Base-by-base conservation (phyloP, 208 protist species). In the Phytomonas sp. region DNA sequence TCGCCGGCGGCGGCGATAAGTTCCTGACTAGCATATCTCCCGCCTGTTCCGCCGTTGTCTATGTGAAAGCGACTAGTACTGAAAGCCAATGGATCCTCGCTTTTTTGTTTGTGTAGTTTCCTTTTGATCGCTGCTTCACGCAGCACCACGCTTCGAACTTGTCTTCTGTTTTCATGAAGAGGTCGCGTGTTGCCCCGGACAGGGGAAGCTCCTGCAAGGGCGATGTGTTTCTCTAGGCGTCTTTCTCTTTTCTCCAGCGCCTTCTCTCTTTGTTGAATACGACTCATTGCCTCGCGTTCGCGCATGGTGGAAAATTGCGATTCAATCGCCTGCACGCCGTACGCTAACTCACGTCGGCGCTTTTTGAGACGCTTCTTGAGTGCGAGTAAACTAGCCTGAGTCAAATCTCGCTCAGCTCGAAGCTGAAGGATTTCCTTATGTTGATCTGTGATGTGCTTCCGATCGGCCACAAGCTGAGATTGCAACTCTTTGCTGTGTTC, bases 301-400 rank as follows among this genome's bases (percentile, higher is more conserved):
- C 79, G 80, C 8, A 70, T 74, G 4, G 74, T 72, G 5, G 70
- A 77, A 59, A 87, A 76, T 13, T 71, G 78, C 3, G 80, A 83
- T 67, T 80, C 76, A 26, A 95, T 76, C 37, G 87, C 83, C 2
- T 68, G 66, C 7, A 77, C 74, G 11, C 84, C 89, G 70, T 95
- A 91, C 9, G 43, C 62, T 33, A 95, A 80, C 36, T 95, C 89
- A 60, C 83, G 87, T 68, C 83, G 78, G 29, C 87, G 80, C 74
- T 91, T 92, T 46, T 77, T 67, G 29, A 95, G 66, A 33, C 68
- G 62, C 15, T 56, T 69, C 28, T 61, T 70, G 56, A 75, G 63
- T 23, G 23, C 53, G 23, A 63, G 76, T 8, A 84, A 75, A 13
- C 51, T 53, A 23, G 53, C 68, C 29, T 68, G 31, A 13, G 91